These are phyloP conservation scores for Ophiostoma novo-ulmi DNA, from an alignment of 2,329 filamentous ascomycete species.

Conservation along the genomic window DNA sequence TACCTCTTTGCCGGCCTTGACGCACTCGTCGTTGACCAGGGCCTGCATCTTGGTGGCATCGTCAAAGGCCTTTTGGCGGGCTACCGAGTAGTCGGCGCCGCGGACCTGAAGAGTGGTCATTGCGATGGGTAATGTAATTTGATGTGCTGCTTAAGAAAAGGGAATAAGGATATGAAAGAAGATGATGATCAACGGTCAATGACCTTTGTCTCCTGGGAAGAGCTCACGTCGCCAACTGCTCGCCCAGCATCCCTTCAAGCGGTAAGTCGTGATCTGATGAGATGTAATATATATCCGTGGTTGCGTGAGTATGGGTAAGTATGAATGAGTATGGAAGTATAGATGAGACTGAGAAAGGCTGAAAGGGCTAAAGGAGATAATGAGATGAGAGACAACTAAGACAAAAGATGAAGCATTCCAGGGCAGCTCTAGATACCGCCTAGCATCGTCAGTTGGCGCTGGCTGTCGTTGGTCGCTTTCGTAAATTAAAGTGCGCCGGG, in stretches of 20 bases:
- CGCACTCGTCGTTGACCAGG: conserved; percentile 53
- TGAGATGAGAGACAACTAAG: neutral
- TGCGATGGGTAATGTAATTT: neutral
- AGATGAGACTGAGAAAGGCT: neutral
- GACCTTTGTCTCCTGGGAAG: neutral
- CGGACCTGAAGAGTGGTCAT: conserved; percentile 35
- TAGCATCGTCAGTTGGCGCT: neutral
- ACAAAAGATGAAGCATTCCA: neutral
- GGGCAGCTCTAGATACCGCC: conserved; percentile 5
- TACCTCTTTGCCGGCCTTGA: conserved; percentile 49
- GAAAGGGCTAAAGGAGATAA: neutral
- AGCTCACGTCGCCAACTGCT: conserved; percentile 12
- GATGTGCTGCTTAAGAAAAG: neutral
- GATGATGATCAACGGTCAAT: neutral
- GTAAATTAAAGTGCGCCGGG: neutral
- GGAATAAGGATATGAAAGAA: neutral
- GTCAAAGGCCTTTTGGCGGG: conserved; percentile 48
- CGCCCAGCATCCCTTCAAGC: conserved; percentile 1
- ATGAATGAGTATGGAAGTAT: neutral
- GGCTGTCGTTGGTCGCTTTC: neutral
- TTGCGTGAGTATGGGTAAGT: neutral
- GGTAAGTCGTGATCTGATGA: neutral
- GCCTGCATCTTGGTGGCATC: conserved; percentile 62
- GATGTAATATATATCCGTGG: too few species aligned
- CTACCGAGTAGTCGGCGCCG: conserved; percentile 31